phyloP scores from a whole-genome alignment of 257 asterid species.

The Gentiana straminea region DNA sequence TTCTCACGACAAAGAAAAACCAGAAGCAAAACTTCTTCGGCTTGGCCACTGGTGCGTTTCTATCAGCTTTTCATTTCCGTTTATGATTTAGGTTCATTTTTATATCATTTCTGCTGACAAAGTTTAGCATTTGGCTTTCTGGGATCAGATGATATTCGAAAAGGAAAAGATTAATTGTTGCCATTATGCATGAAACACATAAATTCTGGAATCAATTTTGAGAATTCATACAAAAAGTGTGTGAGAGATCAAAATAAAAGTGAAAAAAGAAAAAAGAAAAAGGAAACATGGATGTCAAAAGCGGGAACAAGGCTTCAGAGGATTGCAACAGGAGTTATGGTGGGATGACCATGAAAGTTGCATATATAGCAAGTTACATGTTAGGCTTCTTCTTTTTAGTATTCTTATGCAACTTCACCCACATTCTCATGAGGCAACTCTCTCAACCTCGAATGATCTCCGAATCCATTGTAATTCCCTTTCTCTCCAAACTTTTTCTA shows the following conservation, averaged over 20 bases:
- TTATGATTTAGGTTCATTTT: no score
- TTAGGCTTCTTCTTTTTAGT: conserved; percentile 71
- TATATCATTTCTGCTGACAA: no score
- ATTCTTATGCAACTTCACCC: conserved; percentile 69
- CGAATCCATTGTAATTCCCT: conserved; percentile 51
- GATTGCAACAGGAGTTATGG: conserved; percentile 24
- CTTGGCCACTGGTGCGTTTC: no score
- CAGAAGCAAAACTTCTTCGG: no score
- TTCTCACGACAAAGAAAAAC: no score
- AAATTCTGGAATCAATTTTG: no score
- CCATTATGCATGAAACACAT: background rate
- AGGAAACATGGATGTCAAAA: background rate
- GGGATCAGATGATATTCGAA: background rate
- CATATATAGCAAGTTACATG: conserved; percentile 65
- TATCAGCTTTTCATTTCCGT: no score
- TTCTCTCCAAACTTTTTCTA: background rate
- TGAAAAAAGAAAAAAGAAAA: background rate
- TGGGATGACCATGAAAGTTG: conserved; percentile 36
- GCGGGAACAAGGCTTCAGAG: background rate
- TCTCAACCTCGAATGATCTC: conserved; percentile 76
- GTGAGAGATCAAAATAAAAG: background rate
- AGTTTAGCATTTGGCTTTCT: no score
- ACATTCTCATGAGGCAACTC: conserved; percentile 51
- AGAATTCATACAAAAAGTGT: background rate
- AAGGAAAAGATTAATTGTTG: background rate